Percentiles rank a stretch among this genome's conserved stretches.
Conservation (phyloP, 1,284 basidiomycete species). For the Cutaneotrichosporon sp. region DNA sequence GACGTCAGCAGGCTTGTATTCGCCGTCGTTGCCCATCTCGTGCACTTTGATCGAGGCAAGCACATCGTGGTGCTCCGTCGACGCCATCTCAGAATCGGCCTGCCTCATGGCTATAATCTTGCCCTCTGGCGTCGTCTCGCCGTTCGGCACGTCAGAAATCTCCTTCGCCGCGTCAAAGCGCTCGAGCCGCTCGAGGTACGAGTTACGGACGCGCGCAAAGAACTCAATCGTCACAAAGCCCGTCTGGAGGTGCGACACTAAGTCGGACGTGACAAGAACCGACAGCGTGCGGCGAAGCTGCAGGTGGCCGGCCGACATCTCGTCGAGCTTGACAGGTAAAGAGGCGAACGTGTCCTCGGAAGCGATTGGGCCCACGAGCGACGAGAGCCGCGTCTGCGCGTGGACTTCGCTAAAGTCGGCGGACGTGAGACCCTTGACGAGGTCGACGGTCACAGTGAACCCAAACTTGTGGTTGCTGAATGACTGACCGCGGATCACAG, state of each 20-base stretch:
- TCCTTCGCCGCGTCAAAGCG: constrained; percentile 55
- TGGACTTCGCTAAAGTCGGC: constrained; percentile 81
- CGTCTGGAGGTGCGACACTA: constrained; percentile 67
- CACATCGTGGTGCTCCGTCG: constrained; percentile 83
- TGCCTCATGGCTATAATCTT: neutral
- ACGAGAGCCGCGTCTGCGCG: constrained; percentile 77
- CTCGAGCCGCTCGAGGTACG: constrained; percentile 81
- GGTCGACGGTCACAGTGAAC: constrained; percentile 79
- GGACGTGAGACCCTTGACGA: constrained; percentile 77
- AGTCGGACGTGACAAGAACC: constrained; percentile 69
- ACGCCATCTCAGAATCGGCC: constrained; percentile 68
- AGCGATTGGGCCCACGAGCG: constrained; percentile 67
- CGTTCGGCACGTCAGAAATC: neutral
- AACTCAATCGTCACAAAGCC: constrained; percentile 83
- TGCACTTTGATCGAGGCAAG: constrained; percentile 80
- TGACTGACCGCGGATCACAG: constrained; percentile 49
- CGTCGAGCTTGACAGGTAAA: constrained; percentile 68
- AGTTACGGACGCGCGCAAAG: constrained; percentile 74
- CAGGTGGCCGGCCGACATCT: constrained; percentile 69
- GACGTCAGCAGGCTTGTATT: constrained; percentile 81
- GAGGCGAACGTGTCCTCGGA: constrained; percentile 83
- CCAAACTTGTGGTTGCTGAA: constrained; percentile 69
- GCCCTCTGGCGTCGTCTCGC: constrained; percentile 2
- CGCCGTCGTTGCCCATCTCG: constrained; percentile 80
- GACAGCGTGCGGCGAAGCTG: constrained; percentile 77